phyloP scores from a whole-genome alignment of 2,329 filamentous ascomycete genomes.

The Stagonosporopsis tanaceti region DNA sequence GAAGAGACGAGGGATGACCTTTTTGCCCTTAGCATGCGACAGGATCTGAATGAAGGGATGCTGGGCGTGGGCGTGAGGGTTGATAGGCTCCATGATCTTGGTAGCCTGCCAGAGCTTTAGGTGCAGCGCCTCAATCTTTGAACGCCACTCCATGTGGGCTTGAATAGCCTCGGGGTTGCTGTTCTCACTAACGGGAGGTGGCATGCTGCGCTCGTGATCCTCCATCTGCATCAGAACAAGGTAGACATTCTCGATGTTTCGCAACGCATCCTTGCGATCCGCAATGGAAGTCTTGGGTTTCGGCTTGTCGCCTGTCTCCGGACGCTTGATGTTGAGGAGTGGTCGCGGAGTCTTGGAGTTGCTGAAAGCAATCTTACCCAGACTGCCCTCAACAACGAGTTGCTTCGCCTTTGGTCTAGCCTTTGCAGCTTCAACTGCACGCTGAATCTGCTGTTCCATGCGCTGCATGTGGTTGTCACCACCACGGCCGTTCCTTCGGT shows the following conservation, averaged over 20 bases:
- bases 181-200: constrained; percentile 69
- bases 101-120: constrained; percentile 82
- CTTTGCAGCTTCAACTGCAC: constrained; percentile 96
- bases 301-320: constrained; percentile 67
- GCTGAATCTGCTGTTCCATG: constrained; percentile 98
- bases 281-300: constrained; percentile 61
- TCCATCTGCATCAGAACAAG: constrained; percentile 90
- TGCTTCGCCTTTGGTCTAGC: constrained; percentile 98
- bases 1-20: constrained; percentile 93
- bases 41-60: constrained; percentile 98
- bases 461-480: constrained; percentile 98
- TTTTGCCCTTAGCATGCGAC: constrained; percentile 95
- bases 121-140: constrained; percentile 75
- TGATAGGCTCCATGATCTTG: constrained; percentile 93
- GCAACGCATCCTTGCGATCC: constrained; percentile 82
- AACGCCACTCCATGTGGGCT: constrained; percentile 80
- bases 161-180: constrained; percentile 74
- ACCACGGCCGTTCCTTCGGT: constrained; percentile 78
- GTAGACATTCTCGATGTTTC: constrained; percentile 90
- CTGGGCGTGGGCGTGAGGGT: constrained; percentile 63
- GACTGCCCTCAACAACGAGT: constrained; percentile 91
- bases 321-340: constrained; percentile 91
- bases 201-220: constrained; percentile 86
- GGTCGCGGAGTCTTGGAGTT: constrained; percentile 98
- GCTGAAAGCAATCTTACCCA: constrained; percentile 98